Base-by-base conservation (phyloP, 2,329 filamentous ascomycete genomes). In the Penicillium sp. region DNA sequence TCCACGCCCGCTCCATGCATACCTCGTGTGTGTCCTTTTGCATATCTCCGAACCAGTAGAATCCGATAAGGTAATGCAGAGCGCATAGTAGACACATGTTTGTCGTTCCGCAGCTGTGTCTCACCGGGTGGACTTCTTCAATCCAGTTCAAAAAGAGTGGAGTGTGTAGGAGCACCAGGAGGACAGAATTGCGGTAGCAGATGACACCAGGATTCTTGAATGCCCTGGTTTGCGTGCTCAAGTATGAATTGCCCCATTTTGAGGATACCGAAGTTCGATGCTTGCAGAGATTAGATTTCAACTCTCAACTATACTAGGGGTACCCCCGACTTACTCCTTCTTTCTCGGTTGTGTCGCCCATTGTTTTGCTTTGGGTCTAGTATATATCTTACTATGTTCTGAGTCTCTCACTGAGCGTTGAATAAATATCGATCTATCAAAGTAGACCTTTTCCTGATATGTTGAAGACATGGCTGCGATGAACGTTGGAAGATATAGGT, bases 111-210 rank as follows among this genome's bases (percentile, higher is more conserved):
- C 15, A 46, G 2, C 30, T 19, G 29, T 64, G 51, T 3, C 13
- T 47, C 3, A 38, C 47, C 5, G 19, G 35, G 17, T 66, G 64
- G 30, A 51, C 59, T 3, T 48, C 8, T 38, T 57, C n/a, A 3
- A 70, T 26, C 66, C 70, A 75, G 35, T 73, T 68, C 38, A 71
- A 6, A 26, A 76, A 58, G 1, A 65, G 9, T 2, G 71, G 68
- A 1, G 64, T 65, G 63, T 74, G 70, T n/a, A 75, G 61, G 26
- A 75, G 58, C 46, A 70, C 31, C 15, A 67, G 58, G 6, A 73
- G 61, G 15, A 57, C 56, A 7, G 64, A 62, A 62, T 74, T 76
- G 19, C 72, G 68, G 63, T 75, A 76, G 59, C 73, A 74, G 9
- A 68, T 48, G 26, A 44, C 49, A 3, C 38, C n/a, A 11, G 49